These are phyloP conservation scores for Pseudonitzschia multiseries DNA, from an alignment of 108 stramenopile species.

Conservation along the genomic window DNA sequence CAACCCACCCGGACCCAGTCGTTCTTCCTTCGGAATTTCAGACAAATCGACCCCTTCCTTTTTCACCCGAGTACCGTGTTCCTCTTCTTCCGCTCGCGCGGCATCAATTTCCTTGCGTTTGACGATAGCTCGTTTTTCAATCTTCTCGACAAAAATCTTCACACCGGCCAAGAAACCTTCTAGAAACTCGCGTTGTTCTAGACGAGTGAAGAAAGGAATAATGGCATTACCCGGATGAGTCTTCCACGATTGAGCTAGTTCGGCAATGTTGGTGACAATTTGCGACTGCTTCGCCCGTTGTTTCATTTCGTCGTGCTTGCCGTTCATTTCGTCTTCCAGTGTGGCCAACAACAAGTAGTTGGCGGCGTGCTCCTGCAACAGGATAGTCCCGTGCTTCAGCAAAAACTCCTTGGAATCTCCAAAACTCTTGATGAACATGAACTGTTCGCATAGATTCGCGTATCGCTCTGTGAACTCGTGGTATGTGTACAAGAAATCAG, in stretches of 20 bases:
- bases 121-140: conserved; percentile 89
- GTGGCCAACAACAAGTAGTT: conserved; percentile 93
- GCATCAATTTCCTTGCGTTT: conserved; percentile 93
- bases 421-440: conserved; percentile 77
- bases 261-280: conserved; percentile 95
- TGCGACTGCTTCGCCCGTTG: conserved; percentile 89
- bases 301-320: conserved; percentile 93
- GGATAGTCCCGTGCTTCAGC: conserved; percentile 77
- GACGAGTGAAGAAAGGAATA: conserved; percentile 88
- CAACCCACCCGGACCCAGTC: conserved; percentile 95
- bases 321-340: conserved; percentile 99
- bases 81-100: conserved; percentile 48
- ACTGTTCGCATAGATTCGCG: conserved; percentile 88
- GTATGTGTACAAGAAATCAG: conserved; percentile 83
- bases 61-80: conserved; percentile 45
- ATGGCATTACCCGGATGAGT: conserved; percentile 98
- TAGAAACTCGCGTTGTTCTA: conserved; percentile 76
- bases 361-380: conserved; percentile 95
- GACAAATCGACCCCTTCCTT: conserved; percentile 70
- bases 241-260: conserved; percentile 88
- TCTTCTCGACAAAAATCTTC: conserved; percentile 78
- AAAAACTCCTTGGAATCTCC: conserved; percentile 89
- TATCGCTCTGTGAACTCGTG: conserved; percentile 91
- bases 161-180: conserved; percentile 84
- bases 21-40: conserved; percentile 73